Evolutionary conservation across 371 early-diverging fungal genomes (phyloP).

Genomic region (Syncephalastrum contaminatum): DNA sequence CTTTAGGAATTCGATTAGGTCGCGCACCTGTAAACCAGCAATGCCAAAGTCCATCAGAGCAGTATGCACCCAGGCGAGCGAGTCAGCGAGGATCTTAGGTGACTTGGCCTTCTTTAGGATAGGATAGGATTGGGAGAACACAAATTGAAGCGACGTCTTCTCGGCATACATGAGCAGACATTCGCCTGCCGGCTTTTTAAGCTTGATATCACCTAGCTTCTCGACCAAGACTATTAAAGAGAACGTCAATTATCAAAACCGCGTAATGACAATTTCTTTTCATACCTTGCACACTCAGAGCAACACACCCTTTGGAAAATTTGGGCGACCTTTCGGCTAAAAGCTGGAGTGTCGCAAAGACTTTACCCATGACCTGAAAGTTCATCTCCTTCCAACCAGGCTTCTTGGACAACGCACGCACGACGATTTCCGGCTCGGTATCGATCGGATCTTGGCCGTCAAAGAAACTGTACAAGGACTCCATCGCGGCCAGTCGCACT

Average conservation of each 20-base stretch:
- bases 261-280: neutral
- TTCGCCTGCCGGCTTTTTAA: constrained; percentile 82
- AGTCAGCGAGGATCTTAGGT: constrained; percentile 89
- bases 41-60: constrained; percentile 88
- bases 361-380: constrained; percentile 80
- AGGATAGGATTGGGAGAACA: constrained; percentile 75
- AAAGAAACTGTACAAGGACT: constrained; percentile 65
- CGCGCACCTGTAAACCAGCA: constrained; percentile 69
- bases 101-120: constrained; percentile 79
- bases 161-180: constrained; percentile 77
- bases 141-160: constrained; percentile 73
- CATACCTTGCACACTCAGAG: constrained; percentile 67
- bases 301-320: constrained; percentile 75
- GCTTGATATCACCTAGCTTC: constrained; percentile 92
- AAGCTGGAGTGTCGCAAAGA: constrained; percentile 67
- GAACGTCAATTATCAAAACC: neutral
- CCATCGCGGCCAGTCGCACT: constrained; percentile 82
- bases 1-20: constrained; percentile 86
- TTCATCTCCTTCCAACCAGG: constrained; percentile 97
- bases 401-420: constrained; percentile 74
- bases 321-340: constrained; percentile 60
- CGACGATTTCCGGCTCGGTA: constrained; percentile 83
- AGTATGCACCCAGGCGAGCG: constrained; percentile 79
- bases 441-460: constrained; percentile 39
- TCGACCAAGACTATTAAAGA: constrained; percentile 73